Conservation (phyloP, 257 asterid species). For the Coffea eugenioides region DNA sequence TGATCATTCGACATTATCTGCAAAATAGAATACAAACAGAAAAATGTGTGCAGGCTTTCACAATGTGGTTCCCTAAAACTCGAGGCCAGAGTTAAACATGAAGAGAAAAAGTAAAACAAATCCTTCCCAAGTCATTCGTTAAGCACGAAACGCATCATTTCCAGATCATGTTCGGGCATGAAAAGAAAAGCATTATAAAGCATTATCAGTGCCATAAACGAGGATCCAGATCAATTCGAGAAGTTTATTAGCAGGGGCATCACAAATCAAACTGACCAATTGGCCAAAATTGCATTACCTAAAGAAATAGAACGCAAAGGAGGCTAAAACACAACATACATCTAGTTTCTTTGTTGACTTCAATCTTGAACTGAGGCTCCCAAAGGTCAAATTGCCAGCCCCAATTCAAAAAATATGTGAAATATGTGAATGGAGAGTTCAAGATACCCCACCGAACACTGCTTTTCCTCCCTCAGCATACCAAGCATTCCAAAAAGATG, state of each 20-base stretch:
- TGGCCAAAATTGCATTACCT: neutral
- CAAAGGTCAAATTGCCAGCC: neutral
- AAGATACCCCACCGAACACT: neutral
- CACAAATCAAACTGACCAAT: neutral
- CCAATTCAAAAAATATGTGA: neutral
- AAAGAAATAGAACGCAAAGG: neutral
- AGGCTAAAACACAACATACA: neutral
- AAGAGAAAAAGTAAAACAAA: neutral
- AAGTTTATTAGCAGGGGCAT: neutral
- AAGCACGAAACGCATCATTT: neutral
- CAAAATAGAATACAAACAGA: conserved; percentile 4
- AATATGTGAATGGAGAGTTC: neutral
- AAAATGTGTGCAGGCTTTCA: neutral
- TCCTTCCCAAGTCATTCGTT: neutral
- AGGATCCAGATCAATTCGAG: neutral
- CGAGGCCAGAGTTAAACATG: neutral
- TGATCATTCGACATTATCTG: conserved; percentile 49
- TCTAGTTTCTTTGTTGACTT: too few species aligned
- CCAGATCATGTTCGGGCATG: neutral
- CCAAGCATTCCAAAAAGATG: neutral
- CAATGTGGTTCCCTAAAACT: neutral
- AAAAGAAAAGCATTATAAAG: too few species aligned
- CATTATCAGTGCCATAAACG: too few species aligned
- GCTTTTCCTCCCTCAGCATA: neutral
- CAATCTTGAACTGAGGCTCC: neutral